Base-by-base conservation (phyloP, 1,284 basidiomycete species). In the Papiliotrema terrestris region DNA sequence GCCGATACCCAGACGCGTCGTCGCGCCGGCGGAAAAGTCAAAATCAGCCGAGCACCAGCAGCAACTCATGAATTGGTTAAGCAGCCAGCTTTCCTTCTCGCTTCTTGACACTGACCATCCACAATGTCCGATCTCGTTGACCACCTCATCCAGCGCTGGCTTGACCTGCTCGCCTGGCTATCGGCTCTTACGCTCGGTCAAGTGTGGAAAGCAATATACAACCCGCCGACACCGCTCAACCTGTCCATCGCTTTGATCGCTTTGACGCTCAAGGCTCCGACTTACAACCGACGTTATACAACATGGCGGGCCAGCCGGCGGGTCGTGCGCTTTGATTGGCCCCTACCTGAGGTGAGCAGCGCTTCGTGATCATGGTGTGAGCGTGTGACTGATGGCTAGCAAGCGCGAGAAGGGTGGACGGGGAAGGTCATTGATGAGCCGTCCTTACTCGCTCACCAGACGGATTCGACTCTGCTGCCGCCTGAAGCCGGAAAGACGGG, bases 301-400 rank as follows among this genome's bases (percentile, higher is more conserved):
- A 42, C 25, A 8, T 61, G 64, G 55, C 52, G 55, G 2, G 29
- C 37, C 2, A 62, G 65, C 55, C 56, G 58, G 2, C 84, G 83
- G 55, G 83, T 89, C 0, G 80, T 89, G 2, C 79, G 81, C 5
- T 91, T 91, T 72, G 67, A 76, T 46, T 79, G 81, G 66, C 77
- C 77, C 37, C 67, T 76, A 8, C 88, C 86, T n/a, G 77, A 80
- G 39, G 89, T 89, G 67, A 54, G 81, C 74, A 19, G 3, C 79
- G 81, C n/a, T 26, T 11, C 19, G n/a, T n/a, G n/a, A n/a, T n/a
- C n/a, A n/a, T 41, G 5, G 6, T 23, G 15, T 25, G 19, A 76
- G 90, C 23, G 71, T 81, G 39, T 78, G 3, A 67, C 56, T 38
- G 46, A 48, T 35, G 45, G 39, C 47, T 55, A 68, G 65, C 62